A percentile compares a stretch with the other conserved stretches of the same genome.
phyloP scores from a whole-genome alignment of 1,284 basidiomycete species.

The Ustilago bromivora region DNA sequence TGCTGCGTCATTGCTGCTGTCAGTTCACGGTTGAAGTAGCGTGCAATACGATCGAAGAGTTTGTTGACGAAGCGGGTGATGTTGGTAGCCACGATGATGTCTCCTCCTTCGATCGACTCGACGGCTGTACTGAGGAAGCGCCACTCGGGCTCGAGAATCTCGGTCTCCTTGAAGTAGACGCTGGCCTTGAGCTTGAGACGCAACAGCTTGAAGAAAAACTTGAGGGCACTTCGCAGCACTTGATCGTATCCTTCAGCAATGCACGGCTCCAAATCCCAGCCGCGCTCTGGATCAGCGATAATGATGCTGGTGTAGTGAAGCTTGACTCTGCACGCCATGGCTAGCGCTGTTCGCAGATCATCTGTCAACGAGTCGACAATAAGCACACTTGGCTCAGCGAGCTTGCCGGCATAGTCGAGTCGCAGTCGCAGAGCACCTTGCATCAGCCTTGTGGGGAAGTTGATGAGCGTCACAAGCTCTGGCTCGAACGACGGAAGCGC shows the following conservation, averaged over 20 bases:
- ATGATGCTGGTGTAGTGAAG: constrained; percentile 91
- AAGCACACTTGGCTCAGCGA: constrained; percentile 81
- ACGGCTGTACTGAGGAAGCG: constrained; percentile 94
- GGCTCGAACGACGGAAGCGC: constrained; percentile 91
- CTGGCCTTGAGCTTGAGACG: constrained; percentile 95
- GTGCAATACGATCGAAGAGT: constrained; percentile 79
- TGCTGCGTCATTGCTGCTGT: constrained; percentile 75
- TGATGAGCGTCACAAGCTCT: constrained; percentile 91
- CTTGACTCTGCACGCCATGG: constrained; percentile 92
- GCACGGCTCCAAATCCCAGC: constrained; percentile 89
- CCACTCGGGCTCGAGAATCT: constrained; percentile 96
- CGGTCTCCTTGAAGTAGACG: constrained; percentile 98
- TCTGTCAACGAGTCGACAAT: constrained; percentile 96
- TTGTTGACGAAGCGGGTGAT: constrained; percentile 67
- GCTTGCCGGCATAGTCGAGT: constrained; percentile 88
- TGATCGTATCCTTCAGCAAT: constrained; percentile 89
- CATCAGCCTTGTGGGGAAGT: constrained; percentile 93
- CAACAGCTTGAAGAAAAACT: constrained; percentile 91
- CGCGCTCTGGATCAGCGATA: constrained; percentile 82
- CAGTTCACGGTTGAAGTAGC: constrained; percentile 93
- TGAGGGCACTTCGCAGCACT: constrained; percentile 87
- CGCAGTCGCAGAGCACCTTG: constrained; percentile 90
- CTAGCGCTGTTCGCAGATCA: constrained; percentile 90
- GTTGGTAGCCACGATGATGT: constrained; percentile 81
- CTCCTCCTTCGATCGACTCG: constrained; percentile 87